A percentile compares a stretch with the other conserved stretches of the same genome.
These are phyloP conservation scores for Pleurotus citrinopileatus DNA, from an alignment of 768 basidiomycete genomes.

Conservation along the genomic window DNA sequence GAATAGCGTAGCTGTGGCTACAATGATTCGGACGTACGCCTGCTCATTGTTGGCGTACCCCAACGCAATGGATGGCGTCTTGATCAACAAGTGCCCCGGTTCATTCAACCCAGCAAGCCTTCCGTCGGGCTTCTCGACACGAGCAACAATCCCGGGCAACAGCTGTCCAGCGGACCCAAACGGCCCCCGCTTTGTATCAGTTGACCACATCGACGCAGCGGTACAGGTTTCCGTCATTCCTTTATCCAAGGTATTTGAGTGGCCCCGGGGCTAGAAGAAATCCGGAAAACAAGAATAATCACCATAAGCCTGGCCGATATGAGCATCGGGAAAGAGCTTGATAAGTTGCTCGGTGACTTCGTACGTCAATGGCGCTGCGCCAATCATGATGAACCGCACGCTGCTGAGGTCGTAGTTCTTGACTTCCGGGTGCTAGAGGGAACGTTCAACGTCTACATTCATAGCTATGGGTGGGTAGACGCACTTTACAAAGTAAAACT, in stretches of 20 bases:
- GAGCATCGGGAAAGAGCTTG: slow-evolving; percentile 46
- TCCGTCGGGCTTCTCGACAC: slow-evolving; percentile 58
- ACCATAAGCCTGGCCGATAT: slow-evolving; percentile 62
- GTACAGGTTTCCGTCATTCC: slow-evolving; percentile 69
- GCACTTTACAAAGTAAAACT: slow-evolving; percentile 55
- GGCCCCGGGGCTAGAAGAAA: not conserved
- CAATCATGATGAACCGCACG: slow-evolving; percentile 48
- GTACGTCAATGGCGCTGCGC: slow-evolving; percentile 57
- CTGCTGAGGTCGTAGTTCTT: slow-evolving; percentile 46
- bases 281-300: not conserved
- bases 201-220: slow-evolving; percentile 45
- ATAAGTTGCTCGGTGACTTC: slow-evolving; percentile 50
- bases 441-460: no score
- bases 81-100: slow-evolving; percentile 57
- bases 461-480: no score
- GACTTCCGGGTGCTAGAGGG: slow-evolving; percentile 44
- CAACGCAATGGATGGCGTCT: slow-evolving; percentile 51
- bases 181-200: slow-evolving; percentile 43
- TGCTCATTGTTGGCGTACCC: slow-evolving; percentile 56
- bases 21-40: slow-evolving; percentile 44
- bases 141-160: slow-evolving; percentile 52
- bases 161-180: slow-evolving; percentile 58
- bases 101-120: slow-evolving; percentile 52
- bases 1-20: not conserved
- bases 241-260: slow-evolving; percentile 19